Base-by-base conservation (phyloP, 75 land plant species). In the Picea glauca region DNA sequence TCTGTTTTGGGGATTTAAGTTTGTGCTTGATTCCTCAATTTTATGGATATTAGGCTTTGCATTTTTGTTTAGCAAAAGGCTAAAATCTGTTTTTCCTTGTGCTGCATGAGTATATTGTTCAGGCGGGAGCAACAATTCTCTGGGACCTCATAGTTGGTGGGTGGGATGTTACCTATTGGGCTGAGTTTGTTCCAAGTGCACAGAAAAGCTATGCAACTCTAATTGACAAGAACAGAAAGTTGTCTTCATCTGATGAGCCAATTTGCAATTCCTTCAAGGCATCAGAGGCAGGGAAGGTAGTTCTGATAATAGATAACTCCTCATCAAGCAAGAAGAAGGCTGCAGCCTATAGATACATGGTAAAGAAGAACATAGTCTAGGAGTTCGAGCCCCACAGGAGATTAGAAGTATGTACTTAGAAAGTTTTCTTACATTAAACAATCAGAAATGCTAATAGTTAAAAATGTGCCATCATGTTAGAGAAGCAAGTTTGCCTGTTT, bases 141-240 rank as follows among this genome's bases (percentile, higher is more conserved):
- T 96, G 98, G 98, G 96, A 96, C 79, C 58, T 96, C 12, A 86
- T 90, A 32, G 98, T 96, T 60, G 92, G 90, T 2, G 96, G 96
- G 6, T 91, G 94, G 96, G 96, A 91, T 56, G 60, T 96, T 59
- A 87, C 84, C n/a, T 96, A 96, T 84, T 88, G 92, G 58, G 96
- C 91, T 20, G 96, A 96, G 81, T 96, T 93, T 73, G 80, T 87
- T 1, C 96, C 98, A 1, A 84, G 46, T 70, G 88, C 83, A 5
- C 84, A 85, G 64, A 89, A 80, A 3, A 84, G 90, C 85, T 96
- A 91, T 89, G 84, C 94, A 2, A 77, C 87, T 30, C 84, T 88
- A 0, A 84, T 96, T 21, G 97, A 90, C 86, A 96, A 93, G 79
- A 73, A 82, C 0, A 81, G 88, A 74, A 89, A 82, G 77, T 74